phyloP scores from a whole-genome alignment of 2,329 filamentous ascomycete genomes.

The Huntiella savannae region DNA sequence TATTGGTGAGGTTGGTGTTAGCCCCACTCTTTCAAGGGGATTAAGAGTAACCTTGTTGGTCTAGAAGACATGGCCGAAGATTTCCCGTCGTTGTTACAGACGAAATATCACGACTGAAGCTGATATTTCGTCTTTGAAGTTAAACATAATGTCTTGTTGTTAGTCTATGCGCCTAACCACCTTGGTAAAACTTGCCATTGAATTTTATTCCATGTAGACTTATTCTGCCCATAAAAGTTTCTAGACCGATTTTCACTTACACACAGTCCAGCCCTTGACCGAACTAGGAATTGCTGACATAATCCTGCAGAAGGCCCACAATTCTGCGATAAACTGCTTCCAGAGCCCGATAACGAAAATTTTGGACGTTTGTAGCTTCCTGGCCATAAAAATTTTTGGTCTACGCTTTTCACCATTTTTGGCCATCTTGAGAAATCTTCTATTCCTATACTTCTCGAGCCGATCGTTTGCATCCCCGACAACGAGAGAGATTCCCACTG shows the following conservation, averaged over 20 bases:
- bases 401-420: constrained; percentile 8
- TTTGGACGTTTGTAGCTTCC: constrained; percentile 11
- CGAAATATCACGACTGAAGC: too few species aligned
- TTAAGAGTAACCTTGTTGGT: too few species aligned
- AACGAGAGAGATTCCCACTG: constrained; percentile 9
- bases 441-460: constrained; percentile 7
- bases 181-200: too few species aligned
- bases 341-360: constrained; percentile 12
- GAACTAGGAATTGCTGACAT: constrained; percentile 10
- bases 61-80: too few species aligned
- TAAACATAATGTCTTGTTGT: too few species aligned
- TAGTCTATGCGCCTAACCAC: too few species aligned
- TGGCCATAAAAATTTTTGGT: constrained; percentile 12
- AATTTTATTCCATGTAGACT: too few species aligned
- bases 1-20: too few species aligned
- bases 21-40: too few species aligned
- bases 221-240: too few species aligned
- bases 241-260: background rate
- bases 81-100: too few species aligned
- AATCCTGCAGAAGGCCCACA: constrained; percentile 9
- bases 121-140: too few species aligned
- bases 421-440: constrained; percentile 9
- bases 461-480: constrained; percentile 4
- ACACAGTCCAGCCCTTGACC: background rate
- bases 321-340: constrained; percentile 9